A percentile compares a stretch with the other conserved stretches of the same genome.
These are phyloP conservation scores for Metschnikowia orientalis DNA, from an alignment of 805 yeast genomes.

Conservation along the genomic window DNA sequence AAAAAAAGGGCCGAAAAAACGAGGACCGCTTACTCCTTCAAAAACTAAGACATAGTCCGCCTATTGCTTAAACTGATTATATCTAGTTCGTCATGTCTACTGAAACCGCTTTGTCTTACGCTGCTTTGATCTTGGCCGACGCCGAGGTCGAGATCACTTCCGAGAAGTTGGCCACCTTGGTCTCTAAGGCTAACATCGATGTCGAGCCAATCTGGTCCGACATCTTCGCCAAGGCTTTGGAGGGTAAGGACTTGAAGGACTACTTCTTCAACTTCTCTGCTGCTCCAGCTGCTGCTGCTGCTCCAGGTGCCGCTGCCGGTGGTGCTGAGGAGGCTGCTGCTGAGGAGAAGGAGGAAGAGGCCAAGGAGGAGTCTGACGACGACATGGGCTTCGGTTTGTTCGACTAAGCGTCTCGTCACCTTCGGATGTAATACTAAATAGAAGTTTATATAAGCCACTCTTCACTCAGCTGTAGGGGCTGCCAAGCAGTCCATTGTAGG, in stretches of 20 bases:
- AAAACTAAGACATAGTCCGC: slow-evolving; percentile 48
- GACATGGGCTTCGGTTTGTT: slow-evolving; percentile 97
- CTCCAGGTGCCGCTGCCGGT: slow-evolving; percentile 33
- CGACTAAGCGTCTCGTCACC: slow-evolving; percentile 89
- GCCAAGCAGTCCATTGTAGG: too few relatives aligned
- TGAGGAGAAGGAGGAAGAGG: slow-evolving; percentile 26
- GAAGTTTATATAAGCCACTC: too few relatives aligned
- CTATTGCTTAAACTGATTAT: slow-evolving; percentile 46
- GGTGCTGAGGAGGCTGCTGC: slow-evolving; percentile 33
- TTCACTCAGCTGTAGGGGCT: too few relatives aligned
- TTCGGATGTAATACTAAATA: too few relatives aligned
- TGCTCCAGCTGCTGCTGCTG: slow-evolving; percentile 42
- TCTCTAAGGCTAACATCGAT: slow-evolving; percentile 40
- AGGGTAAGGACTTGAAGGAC: slow-evolving; percentile 45
- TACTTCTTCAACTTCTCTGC: slow-evolving; percentile 46
- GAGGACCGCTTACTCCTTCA: slow-evolving; percentile 11
- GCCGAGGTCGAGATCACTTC: slow-evolving; percentile 43
- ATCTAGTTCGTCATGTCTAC: slow-evolving; percentile 46
- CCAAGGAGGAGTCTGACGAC: slow-evolving; percentile 47
- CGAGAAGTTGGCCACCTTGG: slow-evolving; percentile 42
- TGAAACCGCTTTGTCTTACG: slow-evolving; percentile 48
- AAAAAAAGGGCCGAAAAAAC: slow-evolving; percentile 12
- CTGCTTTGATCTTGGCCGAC: slow-evolving; percentile 48
- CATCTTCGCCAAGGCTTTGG: slow-evolving; percentile 45
- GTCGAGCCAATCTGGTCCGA: slow-evolving; percentile 46